These are phyloP conservation scores for Neopestalotiopsis clavispora DNA, from an alignment of 2,329 filamentous ascomycete species.

Conservation along the genomic window DNA sequence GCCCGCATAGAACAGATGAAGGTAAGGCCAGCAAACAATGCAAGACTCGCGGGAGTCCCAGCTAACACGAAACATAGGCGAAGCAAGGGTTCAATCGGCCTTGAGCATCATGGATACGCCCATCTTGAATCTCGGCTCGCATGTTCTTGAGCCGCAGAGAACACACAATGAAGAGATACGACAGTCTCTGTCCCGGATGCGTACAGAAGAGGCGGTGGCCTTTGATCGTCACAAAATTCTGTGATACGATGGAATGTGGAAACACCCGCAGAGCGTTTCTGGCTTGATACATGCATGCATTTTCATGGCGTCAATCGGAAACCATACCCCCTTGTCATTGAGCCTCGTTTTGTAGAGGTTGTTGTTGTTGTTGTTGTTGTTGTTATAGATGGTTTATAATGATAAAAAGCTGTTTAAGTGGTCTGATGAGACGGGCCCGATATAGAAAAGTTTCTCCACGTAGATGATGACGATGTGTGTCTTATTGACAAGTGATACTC, in stretches of 20 bases:
- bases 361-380: not conserved
- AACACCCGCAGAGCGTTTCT: conserved; percentile 2
- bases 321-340: conserved; percentile 10
- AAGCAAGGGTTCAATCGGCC: conserved; percentile 56
- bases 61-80: conserved; percentile 40
- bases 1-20: conserved; percentile 99
- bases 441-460: not conserved
- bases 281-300: conserved; percentile 15
- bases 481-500: not conserved
- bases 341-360: not conserved
- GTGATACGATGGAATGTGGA: conserved; percentile 9
- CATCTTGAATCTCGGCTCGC: not conserved
- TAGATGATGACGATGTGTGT: not conserved
- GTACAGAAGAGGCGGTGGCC: not conserved
- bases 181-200: not conserved
- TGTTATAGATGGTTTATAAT: conserved; percentile 8
- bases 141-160: not conserved
- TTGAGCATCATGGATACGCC: conserved; percentile 26
- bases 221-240: not conserved
- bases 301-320: conserved; percentile 10
- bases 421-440: not conserved
- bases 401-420: not conserved
- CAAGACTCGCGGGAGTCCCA: conserved; percentile 17
- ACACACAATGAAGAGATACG: not conserved
- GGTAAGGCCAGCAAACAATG: conserved; percentile 43